Evolutionary conservation across 495 filamentous ascomycete genomes (phyloP).

Genomic region (Lasiosphaeria ovina): DNA sequence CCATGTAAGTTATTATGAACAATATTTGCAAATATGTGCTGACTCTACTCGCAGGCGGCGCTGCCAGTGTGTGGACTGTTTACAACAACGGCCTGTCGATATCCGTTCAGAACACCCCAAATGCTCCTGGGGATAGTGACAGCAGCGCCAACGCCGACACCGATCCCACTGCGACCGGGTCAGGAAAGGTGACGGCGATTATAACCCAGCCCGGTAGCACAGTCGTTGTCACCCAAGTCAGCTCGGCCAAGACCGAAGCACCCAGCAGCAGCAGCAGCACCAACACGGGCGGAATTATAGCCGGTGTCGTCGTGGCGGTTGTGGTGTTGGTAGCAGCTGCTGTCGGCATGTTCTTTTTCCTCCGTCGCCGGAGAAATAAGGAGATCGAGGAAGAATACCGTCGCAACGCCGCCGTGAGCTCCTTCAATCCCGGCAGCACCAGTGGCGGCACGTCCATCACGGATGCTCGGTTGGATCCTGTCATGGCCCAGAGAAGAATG

Average conservation of each 20-base stretch:
- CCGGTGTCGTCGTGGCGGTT: conserved; percentile 82
- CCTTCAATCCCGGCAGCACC: conserved; percentile 52
- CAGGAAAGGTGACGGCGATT: conserved; percentile 3
- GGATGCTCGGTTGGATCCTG: conserved; percentile 85
- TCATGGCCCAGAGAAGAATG: conserved; percentile 81
- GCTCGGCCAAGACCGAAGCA: conserved; percentile 13
- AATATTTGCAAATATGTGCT: background rate
- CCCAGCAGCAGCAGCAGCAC: conserved; percentile 31
- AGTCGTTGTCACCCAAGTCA: conserved; percentile 5
- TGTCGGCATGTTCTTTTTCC: conserved; percentile 69
- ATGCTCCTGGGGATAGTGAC: background rate
- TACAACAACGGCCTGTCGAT: conserved; percentile 48
- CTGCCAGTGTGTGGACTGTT: conserved; percentile 41
- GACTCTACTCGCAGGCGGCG: conserved; percentile 49
- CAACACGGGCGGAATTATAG: conserved; percentile 71
- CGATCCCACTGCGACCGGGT: conserved; percentile 1
- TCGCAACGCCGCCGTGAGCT: conserved; percentile 66
- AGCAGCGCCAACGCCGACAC: background rate
- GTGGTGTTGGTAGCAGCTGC: conserved; percentile 63
- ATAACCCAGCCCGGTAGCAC: conserved; percentile 5
- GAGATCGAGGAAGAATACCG: conserved; percentile 78
- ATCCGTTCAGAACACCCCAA: conserved; percentile 18
- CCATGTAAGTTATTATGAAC: conserved; percentile 53
- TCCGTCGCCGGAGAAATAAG: conserved; percentile 70
- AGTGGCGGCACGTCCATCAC: conserved; percentile 60